These are phyloP conservation scores for Cutaneotrichosporon sp. DNA, from an alignment of 1,284 basidiomycete species.

Conservation along the genomic window DNA sequence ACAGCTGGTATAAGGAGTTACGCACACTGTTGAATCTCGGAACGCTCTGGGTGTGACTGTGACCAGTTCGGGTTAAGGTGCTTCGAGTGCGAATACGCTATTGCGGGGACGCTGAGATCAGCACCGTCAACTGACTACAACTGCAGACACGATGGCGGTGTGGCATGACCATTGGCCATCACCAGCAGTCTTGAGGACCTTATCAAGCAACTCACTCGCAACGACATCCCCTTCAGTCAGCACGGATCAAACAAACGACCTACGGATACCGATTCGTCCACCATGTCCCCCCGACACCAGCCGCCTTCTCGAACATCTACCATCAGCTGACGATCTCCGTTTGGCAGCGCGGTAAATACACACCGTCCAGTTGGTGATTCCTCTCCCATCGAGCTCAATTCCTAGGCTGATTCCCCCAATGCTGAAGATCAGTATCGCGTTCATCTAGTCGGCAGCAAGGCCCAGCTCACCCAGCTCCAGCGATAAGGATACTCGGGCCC, in stretches of 20 bases:
- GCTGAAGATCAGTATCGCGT: not conserved
- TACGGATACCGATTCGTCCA: slow-evolving; percentile 16
- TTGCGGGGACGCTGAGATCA: slow-evolving; percentile 13
- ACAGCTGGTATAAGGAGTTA: no score
- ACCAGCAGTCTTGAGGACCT: no score
- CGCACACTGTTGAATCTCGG: slow-evolving; percentile 14
- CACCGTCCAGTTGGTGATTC: slow-evolving; percentile 17
- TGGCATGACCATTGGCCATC: no score
- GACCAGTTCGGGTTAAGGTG: slow-evolving; percentile 17
- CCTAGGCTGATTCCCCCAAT: slow-evolving; percentile 17
- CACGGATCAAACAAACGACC: not conserved
- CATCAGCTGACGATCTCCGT: no score
- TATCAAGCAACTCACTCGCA: slow-evolving; percentile 16
- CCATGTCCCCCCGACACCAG: slow-evolving; percentile 17
- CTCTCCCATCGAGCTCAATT: slow-evolving; percentile 13
- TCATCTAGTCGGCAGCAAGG: not conserved
- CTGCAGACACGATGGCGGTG: accelerated
- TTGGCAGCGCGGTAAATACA: no score
- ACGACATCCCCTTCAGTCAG: not conserved
- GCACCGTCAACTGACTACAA: not conserved
- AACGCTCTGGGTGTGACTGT: slow-evolving; percentile 16
- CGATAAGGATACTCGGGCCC: slow-evolving; percentile 6
- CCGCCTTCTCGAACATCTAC: slow-evolving; percentile 10
- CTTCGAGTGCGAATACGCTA: slow-evolving; percentile 16
- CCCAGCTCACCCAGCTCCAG: slow-evolving; percentile 4